Evolutionary conservation across 2,329 filamentous ascomycete genomes (phyloP).

Genomic region (Calycina marina): DNA sequence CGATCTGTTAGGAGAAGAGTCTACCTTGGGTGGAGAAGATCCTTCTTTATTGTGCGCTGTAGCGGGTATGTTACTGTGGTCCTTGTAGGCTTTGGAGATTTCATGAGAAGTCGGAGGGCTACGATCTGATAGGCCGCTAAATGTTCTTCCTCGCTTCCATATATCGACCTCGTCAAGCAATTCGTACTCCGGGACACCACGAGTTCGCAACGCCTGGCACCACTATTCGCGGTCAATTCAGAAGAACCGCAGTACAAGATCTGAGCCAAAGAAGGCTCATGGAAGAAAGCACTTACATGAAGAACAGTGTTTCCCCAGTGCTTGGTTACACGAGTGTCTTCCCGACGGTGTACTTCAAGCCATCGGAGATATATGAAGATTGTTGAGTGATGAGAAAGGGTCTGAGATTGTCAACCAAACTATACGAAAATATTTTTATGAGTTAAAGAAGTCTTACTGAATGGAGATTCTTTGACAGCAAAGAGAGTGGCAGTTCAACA

Average conservation of each 20-base stretch:
- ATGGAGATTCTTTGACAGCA: constrained; percentile 10
- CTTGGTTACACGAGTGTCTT: constrained; percentile 6
- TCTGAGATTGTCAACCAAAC: too few species aligned
- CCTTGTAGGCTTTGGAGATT: constrained; percentile 6
- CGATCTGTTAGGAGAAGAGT: neutral
- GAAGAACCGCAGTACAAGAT: too few species aligned
- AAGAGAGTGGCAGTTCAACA: constrained; percentile 8
- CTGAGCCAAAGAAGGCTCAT: too few species aligned
- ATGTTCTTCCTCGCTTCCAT: constrained; percentile 9
- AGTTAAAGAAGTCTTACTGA: too few species aligned
- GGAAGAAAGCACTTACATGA: constrained; percentile 5
- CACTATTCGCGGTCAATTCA: constrained; percentile 6
- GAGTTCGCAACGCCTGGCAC: constrained; percentile 10
- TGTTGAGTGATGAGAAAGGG: constrained; percentile 5
- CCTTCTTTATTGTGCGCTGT: too few species aligned
- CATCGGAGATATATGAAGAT: constrained; percentile 15
- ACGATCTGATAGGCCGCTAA: neutral
- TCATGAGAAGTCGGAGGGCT: constrained; percentile 4
- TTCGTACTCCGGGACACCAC: constrained; percentile 7
- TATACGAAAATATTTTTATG: too few species aligned
- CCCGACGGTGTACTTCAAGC: constrained; percentile 15
- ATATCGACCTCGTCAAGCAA: constrained; percentile 7
- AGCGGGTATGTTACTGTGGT: too few species aligned
- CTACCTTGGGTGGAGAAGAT: neutral
- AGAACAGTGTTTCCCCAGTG: constrained; percentile 14